These are phyloP conservation scores for Paraurostyla sp. DNA, from an alignment of 73 alveolate species.

Conservation along the genomic window DNA sequence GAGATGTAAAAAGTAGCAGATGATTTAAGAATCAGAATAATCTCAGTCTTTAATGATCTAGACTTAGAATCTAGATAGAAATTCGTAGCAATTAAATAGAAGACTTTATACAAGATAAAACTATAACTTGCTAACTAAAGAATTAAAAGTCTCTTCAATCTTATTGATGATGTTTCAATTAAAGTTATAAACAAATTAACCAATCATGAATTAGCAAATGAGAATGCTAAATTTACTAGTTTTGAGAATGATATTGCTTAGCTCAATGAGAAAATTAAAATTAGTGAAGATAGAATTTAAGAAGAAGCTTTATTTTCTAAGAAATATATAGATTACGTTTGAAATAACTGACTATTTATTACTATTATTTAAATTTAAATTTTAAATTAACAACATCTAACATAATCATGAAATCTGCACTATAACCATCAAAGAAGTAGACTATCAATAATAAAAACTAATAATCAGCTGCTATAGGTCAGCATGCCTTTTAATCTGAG, in stretches of 20 bases:
- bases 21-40: background rate
- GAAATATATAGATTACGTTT: background rate
- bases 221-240: background rate
- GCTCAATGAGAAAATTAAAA: background rate
- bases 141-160: background rate
- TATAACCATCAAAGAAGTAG: slow-evolving; percentile 11
- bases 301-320: background rate
- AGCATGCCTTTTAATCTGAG: background rate
- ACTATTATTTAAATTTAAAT: background rate
- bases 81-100: background rate
- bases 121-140: slow-evolving; percentile 12
- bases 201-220: background rate
- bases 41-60: background rate
- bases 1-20: background rate
- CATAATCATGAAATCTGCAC: slow-evolving; percentile 6
- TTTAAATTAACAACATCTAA: background rate
- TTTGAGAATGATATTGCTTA: background rate
- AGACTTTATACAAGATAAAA: background rate
- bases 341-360: background rate
- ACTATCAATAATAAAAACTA: background rate
- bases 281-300: background rate
- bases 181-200: background rate
- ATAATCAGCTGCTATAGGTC: background rate
- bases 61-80: background rate
- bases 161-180: slow-evolving; percentile 29